Evolutionary conservation across 139 green algal species (phyloP), one percentile per base, ranked within the genome.

Genomic region (Tetraselmis striata): DNA sequence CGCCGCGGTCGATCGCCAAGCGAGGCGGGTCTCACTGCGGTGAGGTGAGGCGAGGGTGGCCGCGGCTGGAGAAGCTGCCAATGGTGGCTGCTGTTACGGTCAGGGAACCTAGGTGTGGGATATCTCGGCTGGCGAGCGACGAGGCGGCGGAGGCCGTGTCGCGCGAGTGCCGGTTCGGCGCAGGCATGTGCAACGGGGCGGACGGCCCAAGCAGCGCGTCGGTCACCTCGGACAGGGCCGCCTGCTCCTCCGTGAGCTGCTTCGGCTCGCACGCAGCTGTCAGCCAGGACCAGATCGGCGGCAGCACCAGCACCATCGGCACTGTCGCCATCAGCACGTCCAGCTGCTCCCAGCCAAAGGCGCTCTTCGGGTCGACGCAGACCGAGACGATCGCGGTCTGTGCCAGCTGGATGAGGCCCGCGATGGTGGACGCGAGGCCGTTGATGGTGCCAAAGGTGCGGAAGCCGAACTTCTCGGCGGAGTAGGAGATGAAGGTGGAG

Each of bases 401-500:
- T 2, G 2, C 25, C 2, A 77, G 74, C 74, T 77, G 74, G 25
- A 77, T 77, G 26, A 77, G 23, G 74, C 74, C 74, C 23, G 74
- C 74, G 74, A 29, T 18, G 74, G 74, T 77, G 74, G 74, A 77
- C 2, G 74, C 74, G 25, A 77, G 25, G 74, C 74, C 74, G n/a
- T 28, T 31, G 74, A 77, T 77, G n/a, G 26, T 18, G 25, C 74
- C 74, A 29, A 77, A 67, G 45, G 45, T 67, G 26, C n/a, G 74
- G 74, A 77, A 77, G 25, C 74, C 74, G 25, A 77, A 77, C 74
- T 28, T 77, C 74, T 77, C 26, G 2, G 74, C 74, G 74, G 74
- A 28, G n/a, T 28, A 77, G 74, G 74, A 77, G 74, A 77, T 31
- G 74, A 77, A 77, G n/a, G 74, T 77, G 74, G 74, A 77, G 74